Conservation (phyloP, 202 grass and related monocot genomes). For the Brachypodium distachyon region DNA sequence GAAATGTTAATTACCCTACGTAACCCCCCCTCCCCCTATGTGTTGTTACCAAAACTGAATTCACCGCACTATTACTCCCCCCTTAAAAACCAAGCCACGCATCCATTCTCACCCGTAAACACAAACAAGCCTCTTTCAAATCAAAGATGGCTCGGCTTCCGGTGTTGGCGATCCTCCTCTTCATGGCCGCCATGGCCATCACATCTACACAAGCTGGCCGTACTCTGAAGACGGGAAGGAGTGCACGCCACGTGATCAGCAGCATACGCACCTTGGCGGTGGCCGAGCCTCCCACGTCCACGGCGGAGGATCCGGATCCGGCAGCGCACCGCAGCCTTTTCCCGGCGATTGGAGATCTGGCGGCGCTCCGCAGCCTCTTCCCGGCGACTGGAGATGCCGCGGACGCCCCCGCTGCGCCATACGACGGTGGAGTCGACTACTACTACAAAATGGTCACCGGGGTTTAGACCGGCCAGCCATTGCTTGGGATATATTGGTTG, state of each 20-base stretch:
- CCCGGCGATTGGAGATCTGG: not conserved
- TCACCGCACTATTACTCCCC: not conserved
- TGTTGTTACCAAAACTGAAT: not conserved
- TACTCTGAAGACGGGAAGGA: not conserved
- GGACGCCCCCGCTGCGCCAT: not conserved
- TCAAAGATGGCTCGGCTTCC: not conserved
- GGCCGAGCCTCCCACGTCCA: not conserved
- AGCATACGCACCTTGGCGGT: not conserved
- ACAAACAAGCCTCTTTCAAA: not conserved
- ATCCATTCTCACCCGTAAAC: no score
- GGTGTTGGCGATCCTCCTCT: not conserved
- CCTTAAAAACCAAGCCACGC: not conserved
- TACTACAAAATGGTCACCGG: not conserved
- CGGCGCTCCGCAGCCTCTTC: not conserved
- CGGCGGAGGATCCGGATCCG: not conserved
- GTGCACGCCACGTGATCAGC: not conserved
- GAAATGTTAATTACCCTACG: not conserved
- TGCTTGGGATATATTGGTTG: no score
- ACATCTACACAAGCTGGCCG: not conserved
- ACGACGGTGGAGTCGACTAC: not conserved
- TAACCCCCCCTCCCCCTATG: not conserved
- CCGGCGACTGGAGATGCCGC: not conserved
- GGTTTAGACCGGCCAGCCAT: not conserved
- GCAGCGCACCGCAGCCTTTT: not conserved
- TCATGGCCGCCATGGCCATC: not conserved